Percentiles rank a stretch among this genome's conserved stretches.
These are phyloP conservation scores for Coemansia biformis DNA, from an alignment of 192 early-diverging fungal species.

Conservation along the genomic window DNA sequence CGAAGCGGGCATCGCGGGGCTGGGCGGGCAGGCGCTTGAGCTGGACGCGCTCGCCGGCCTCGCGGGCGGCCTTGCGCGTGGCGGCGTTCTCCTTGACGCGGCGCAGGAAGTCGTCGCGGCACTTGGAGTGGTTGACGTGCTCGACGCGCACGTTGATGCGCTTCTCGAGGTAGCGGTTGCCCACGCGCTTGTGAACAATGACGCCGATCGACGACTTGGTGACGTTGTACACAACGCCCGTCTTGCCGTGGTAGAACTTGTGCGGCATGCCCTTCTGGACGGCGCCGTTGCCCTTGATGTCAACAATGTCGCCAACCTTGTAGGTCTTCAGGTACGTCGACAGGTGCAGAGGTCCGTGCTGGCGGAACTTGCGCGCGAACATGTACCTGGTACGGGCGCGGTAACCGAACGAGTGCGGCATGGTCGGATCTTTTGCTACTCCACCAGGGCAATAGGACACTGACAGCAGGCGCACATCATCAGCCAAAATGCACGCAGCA, in stretches of 20 bases:
- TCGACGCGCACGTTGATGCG: constrained; percentile 96
- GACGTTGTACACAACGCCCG: constrained; percentile 99
- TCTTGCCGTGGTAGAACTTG: constrained; percentile 99
- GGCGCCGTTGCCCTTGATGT: constrained; percentile 99
- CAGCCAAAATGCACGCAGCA: no score
- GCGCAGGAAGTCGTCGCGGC: constrained; percentile 94
- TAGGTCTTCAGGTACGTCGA: constrained; percentile 98
- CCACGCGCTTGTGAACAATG: constrained; percentile 97
- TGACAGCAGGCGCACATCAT: background rate
- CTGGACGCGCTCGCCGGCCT: constrained; percentile 65
- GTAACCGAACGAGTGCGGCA: constrained; percentile 88
- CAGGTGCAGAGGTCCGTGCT: constrained; percentile 85
- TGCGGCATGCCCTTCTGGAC: constrained; percentile 99
- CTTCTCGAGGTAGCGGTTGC: constrained; percentile 98
- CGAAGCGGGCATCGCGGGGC: constrained; percentile 83
- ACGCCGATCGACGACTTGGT: constrained; percentile 99
- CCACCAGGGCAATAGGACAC: background rate
- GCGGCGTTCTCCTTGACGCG: constrained; percentile 95
- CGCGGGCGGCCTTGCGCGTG: constrained; percentile 77
- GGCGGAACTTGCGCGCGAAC: constrained; percentile 95
- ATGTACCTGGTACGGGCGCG: constrained; percentile 98
- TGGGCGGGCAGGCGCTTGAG: constrained; percentile 87
- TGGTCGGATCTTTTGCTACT: constrained; percentile 16
- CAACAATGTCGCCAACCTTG: constrained; percentile 99
- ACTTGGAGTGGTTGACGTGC: constrained; percentile 99